A percentile compares a stretch with the other conserved stretches of the same genome.
These are phyloP conservation scores for Trypanosoma rangeli DNA, from an alignment of 208 protist species.

Conservation along the genomic window DNA sequence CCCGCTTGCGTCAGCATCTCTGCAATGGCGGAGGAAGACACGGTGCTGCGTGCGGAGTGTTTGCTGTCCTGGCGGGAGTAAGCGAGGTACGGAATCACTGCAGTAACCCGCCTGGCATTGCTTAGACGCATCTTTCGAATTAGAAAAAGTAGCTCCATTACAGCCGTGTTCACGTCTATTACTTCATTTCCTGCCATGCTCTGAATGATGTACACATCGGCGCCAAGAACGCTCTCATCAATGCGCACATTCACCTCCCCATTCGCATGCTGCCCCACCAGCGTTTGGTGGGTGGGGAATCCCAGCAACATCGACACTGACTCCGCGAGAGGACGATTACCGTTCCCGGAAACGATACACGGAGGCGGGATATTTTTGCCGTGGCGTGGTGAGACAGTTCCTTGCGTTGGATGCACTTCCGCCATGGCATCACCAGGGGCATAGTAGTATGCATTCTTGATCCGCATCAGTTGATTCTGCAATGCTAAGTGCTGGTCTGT, in stretches of 20 bases:
- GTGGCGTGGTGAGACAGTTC: conserved; percentile 55
- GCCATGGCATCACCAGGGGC: conserved; percentile 63
- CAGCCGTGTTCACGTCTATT: conserved; percentile 92
- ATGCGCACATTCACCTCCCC: conserved; percentile 93
- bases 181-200: conserved; percentile 91
- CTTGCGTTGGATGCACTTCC: conserved; percentile 58
- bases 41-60: conserved; percentile 88
- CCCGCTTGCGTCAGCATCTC: conserved; percentile 91
- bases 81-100: conserved; percentile 95
- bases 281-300: conserved; percentile 69
- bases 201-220: conserved; percentile 97
- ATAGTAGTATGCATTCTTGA: conserved; percentile 87
- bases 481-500: conserved; percentile 28
- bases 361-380: conserved; percentile 37
- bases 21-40: conserved; percentile 93
- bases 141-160: conserved; percentile 96
- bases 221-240: conserved; percentile 92
- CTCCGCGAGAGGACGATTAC: conserved; percentile 87
- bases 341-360: conserved; percentile 90
- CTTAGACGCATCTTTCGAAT: conserved; percentile 90
- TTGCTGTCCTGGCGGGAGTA: conserved; percentile 96
- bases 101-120: conserved; percentile 87
- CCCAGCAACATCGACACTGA: conserved; percentile 84
- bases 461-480: conserved; percentile 70
- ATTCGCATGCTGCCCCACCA: conserved; percentile 83